These are phyloP conservation scores for Ophioceras dolichostomum DNA, from an alignment of 2,329 filamentous ascomycete species.

Conservation along the genomic window DNA sequence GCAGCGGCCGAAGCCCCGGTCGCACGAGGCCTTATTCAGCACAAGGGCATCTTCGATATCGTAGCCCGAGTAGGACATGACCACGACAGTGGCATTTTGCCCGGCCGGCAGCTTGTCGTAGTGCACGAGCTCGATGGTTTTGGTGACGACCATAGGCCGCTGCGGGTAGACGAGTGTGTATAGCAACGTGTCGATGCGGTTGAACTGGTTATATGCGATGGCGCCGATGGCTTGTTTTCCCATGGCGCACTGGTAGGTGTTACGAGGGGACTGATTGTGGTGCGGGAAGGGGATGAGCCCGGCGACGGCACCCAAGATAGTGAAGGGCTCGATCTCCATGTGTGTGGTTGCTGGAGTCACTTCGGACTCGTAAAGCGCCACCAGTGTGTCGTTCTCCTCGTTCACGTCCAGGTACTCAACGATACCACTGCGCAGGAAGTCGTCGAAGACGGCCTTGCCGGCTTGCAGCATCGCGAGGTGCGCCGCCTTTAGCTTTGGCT, in stretches of 20 bases:
- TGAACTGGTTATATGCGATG: slow-evolving; percentile 96
- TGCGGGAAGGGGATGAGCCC: slow-evolving; percentile 96
- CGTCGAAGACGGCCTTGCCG: slow-evolving; percentile 81
- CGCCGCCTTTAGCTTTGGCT: slow-evolving; percentile 64
- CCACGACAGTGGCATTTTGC: slow-evolving; percentile 92
- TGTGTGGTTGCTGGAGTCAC: slow-evolving; percentile 80
- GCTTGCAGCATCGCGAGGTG: slow-evolving; percentile 74
- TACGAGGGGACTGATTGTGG: slow-evolving; percentile 96
- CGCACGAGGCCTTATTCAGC: slow-evolving; percentile 89
- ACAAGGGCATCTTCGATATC: slow-evolving; percentile 98
- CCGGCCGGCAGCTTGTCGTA: slow-evolving; percentile 96
- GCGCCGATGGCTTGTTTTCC: slow-evolving; percentile 99
- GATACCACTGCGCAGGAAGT: slow-evolving; percentile 79
- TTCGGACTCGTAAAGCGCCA: slow-evolving; percentile 78
- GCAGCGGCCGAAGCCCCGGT: slow-evolving; percentile 89
- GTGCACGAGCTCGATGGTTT: slow-evolving; percentile 91
- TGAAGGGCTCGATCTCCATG: slow-evolving; percentile 96
- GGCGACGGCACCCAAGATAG: slow-evolving; percentile 86
- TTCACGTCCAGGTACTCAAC: slow-evolving; percentile 98
- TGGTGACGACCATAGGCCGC: slow-evolving; percentile 91
- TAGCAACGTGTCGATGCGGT: slow-evolving; percentile 87
- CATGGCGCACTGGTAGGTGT: slow-evolving; percentile 99
- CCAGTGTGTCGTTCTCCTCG: slow-evolving; percentile 93
- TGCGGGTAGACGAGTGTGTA: slow-evolving; percentile 98
- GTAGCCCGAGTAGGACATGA: slow-evolving; percentile 99